A percentile compares a stretch with the other conserved stretches of the same genome.
Conservation (phyloP, 257 asterid species). For the Voacanga thouarsii region DNA sequence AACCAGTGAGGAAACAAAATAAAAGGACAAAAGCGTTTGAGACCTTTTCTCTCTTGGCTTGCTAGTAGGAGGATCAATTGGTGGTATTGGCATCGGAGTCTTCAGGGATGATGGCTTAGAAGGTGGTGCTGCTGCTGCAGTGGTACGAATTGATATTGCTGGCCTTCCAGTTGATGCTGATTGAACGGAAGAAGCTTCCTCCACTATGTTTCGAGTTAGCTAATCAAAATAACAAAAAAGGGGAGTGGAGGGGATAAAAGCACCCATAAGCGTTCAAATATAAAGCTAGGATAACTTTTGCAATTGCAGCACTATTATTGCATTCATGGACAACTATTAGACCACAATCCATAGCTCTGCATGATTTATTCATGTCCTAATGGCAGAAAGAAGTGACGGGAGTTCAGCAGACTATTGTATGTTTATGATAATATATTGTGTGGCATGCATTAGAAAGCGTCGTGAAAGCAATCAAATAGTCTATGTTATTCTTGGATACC, state of each 20-base stretch:
- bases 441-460: background rate
- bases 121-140: conserved; percentile 51
- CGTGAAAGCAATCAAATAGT: background rate
- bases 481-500: background rate
- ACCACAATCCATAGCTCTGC: background rate
- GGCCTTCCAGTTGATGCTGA: conserved; percentile 85
- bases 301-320: background rate
- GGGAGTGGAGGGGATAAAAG: conserved; percentile 1
- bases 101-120: conserved; percentile 49
- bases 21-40: conserved; percentile 10
- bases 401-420: background rate
- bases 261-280: conserved; percentile 16
- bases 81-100: conserved; percentile 61
- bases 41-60: conserved; percentile 82
- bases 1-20: background rate
- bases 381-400: background rate
- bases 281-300: background rate
- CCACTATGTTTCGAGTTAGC: conserved; percentile 53
- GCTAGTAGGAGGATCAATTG: conserved; percentile 68
- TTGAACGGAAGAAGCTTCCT: conserved; percentile 58
- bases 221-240: conserved; percentile 23
- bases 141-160: conserved; percentile 53
- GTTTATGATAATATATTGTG: background rate
- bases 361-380: background rate
- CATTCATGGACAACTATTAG: background rate